Conservation (phyloP, 192 early-diverging fungal species). For the Coemansia umbellata region DNA sequence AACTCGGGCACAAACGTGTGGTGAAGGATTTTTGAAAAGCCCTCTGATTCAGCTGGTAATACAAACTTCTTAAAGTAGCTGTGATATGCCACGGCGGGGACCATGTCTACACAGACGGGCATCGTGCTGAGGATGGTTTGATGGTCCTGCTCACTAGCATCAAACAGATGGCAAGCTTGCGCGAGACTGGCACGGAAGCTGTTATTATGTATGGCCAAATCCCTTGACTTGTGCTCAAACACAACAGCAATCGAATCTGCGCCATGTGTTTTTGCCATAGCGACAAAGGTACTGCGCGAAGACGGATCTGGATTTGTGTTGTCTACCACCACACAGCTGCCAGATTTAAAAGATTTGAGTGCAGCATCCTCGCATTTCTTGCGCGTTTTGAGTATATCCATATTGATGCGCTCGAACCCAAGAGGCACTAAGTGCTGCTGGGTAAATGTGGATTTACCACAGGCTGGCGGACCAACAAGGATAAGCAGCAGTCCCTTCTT, state of each 20-base stretch:
- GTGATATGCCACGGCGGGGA: slow-evolving; percentile 43
- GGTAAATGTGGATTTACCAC: slow-evolving; percentile 79
- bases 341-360: slow-evolving; percentile 50
- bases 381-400: slow-evolving; percentile 74
- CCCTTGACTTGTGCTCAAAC: slow-evolving; percentile 63
- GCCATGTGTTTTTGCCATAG: slow-evolving; percentile 51
- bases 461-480: slow-evolving; percentile 78
- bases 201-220: slow-evolving; percentile 78
- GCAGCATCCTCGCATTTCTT: slow-evolving; percentile 69
- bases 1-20: slow-evolving; percentile 34
- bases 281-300: slow-evolving; percentile 62
- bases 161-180: slow-evolving; percentile 29
- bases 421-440: slow-evolving; percentile 57
- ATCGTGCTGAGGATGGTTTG: not conserved
- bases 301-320: slow-evolving; percentile 72
- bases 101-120: slow-evolving; percentile 9
- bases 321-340: slow-evolving; percentile 69
- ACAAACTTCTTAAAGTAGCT: slow-evolving; percentile 38
- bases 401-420: slow-evolving; percentile 73
- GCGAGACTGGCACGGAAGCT: slow-evolving; percentile 55
- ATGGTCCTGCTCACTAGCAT: not conserved
- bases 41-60: slow-evolving; percentile 17
- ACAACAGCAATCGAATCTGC: slow-evolving; percentile 23
- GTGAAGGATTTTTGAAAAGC: slow-evolving; percentile 14
- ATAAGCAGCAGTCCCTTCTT: slow-evolving; percentile 58